These are phyloP conservation scores for Hirsutella thompsonii DNA, from an alignment of 2,329 filamentous ascomycete species.

Conservation along the genomic window DNA sequence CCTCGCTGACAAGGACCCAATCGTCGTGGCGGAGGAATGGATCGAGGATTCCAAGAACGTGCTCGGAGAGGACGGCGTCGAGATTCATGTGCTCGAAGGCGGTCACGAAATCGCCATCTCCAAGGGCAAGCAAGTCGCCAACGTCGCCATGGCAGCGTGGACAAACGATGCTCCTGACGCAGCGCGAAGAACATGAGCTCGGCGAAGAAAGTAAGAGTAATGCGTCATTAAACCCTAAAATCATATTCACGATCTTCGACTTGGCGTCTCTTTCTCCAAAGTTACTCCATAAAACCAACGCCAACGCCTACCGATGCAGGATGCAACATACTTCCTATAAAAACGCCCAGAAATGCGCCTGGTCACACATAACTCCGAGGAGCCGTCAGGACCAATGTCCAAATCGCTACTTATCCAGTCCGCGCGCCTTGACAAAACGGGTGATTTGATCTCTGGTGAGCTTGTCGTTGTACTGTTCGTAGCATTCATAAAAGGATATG, in stretches of 20 bases:
- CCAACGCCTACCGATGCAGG: not conserved
- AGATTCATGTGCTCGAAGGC: constrained; percentile 42
- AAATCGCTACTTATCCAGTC: constrained; percentile 34
- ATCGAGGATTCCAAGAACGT: constrained; percentile 44
- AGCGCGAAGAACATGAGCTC: too few relatives aligned
- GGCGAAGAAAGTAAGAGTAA: too few relatives aligned
- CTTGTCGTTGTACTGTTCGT: constrained; percentile 49
- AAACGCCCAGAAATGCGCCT: not conserved
- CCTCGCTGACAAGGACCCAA: constrained; percentile 51
- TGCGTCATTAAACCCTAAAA: too few relatives aligned
- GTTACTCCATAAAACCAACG: not conserved
- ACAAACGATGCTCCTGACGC: not conserved
- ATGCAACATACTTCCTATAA: too few relatives aligned
- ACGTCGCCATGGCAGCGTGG: constrained; percentile 23
- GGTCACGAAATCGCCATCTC: constrained; percentile 61
- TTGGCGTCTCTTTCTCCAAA: not conserved
- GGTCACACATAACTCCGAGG: not conserved
- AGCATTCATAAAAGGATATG: constrained; percentile 72
- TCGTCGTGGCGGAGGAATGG: constrained; percentile 54
- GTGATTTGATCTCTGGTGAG: constrained; percentile 44
- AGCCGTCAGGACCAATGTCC: not conserved
- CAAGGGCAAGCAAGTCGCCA: constrained; percentile 43
- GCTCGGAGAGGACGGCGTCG: constrained; percentile 43
- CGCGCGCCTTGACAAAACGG: constrained; percentile 44
- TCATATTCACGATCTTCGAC: too few relatives aligned